Base-by-base conservation (phyloP, 345 rosid species). In the Kandelia obovata region DNA sequence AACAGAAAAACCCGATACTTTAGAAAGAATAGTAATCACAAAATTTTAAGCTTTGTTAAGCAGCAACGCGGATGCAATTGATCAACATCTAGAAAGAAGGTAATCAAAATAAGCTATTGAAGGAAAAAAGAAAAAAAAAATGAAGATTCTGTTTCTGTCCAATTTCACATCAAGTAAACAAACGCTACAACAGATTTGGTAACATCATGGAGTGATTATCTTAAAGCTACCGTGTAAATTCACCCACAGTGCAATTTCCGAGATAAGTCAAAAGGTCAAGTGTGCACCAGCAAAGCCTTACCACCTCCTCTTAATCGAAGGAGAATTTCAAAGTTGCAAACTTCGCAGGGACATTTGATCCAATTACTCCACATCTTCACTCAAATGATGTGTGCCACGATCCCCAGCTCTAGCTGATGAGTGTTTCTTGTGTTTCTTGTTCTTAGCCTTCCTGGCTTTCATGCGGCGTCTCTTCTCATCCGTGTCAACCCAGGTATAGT, bases 371-470 rank as follows among this genome's bases (percentile, higher is more conserved):
- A 66, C 74, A 49, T 82, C 88, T 72, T 87, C 87, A 67, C 69
- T 77, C 61, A 62, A 26, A 59, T 78, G 83, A 31, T 55, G 62
- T 11, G 49, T 32, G 26, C 82, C 79, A 53, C 67, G 83, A 49
- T 83, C 81, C 64, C 83, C 82, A 19, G 81, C 79, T 76, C 81
- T 79, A 65, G 83, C 75, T 64, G 83, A 73, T 4, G 85, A 61
- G 7, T 76, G 96, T 80, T 80, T 89, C 83, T 75, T 84, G 62
- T 86, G 88, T 71, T 85, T 91, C 87, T 76, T 91, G 82, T 67
- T 88, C 86, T 82, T 89, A 25, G 97, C 92, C 86, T 89, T 89
- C 91, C 87, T 91, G 64, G 96, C 96, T 81, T 86, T 89, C 87
- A 86, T 79, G 62, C 97, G 91, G 6, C 96, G 97, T 77, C 88